phyloP scores from a whole-genome alignment of 176 grass and related monocot species.

The Carex myosuroides region DNA sequence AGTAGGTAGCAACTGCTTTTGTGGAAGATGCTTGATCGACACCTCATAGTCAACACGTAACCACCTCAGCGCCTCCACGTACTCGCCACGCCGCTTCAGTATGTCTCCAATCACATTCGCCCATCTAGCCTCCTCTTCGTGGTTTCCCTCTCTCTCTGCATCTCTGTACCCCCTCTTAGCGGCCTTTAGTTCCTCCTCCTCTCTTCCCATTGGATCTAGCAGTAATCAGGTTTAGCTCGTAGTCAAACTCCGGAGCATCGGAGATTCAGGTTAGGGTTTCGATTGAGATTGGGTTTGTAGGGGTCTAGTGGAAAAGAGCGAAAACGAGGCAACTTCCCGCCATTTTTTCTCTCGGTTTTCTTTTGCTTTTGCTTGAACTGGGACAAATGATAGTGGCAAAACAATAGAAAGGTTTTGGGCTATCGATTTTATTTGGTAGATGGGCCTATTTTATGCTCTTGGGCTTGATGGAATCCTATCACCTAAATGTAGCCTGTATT shows the following conservation, averaged over 20 bases:
- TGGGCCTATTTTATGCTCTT: background rate
- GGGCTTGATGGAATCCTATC: background rate
- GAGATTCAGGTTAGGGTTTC: background rate
- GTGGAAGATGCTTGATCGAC: constrained; percentile 62
- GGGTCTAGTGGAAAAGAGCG: background rate
- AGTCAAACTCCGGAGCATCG: background rate
- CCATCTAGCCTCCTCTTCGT: constrained; percentile 78
- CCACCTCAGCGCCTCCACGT: constrained; percentile 77
- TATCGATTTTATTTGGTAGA: background rate
- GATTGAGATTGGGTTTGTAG: constrained; percentile 3
- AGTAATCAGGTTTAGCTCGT: constrained; percentile 21
- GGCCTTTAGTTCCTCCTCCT: constrained; percentile 52
- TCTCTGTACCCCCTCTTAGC: constrained; percentile 58
- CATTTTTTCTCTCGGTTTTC: background rate
- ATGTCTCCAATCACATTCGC: constrained; percentile 89
- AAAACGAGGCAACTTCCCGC: constrained; percentile 1
- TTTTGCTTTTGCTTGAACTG: background rate
- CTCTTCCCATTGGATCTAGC: constrained; percentile 32
- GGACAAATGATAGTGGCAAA: background rate
- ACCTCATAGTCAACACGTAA: constrained; percentile 61
- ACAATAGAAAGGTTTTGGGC: background rate
- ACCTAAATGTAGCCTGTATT: too few species aligned
- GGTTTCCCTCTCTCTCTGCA: constrained; percentile 58
- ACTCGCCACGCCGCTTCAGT: constrained; percentile 69
- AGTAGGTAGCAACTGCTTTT: constrained; percentile 68